Percentiles rank a stretch among this genome's conserved stretches.
Evolutionary conservation across 176 grass and related monocot genomes (phyloP).

Genomic region (Oryza glaberrima): DNA sequence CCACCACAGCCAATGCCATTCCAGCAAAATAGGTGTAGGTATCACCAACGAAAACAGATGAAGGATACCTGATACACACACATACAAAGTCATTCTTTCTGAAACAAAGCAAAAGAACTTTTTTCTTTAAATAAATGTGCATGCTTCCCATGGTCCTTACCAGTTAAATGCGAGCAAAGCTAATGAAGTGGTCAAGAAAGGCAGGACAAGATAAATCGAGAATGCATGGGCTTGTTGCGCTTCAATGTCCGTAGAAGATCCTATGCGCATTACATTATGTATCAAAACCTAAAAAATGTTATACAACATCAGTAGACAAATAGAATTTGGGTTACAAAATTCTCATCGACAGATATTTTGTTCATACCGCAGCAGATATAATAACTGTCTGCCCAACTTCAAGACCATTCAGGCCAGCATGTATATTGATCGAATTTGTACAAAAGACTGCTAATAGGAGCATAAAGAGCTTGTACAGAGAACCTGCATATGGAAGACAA

Average conservation of each 20-base stretch:
- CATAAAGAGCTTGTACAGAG: conserved; percentile 96
- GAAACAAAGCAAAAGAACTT: background rate
- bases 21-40: conserved; percentile 99
- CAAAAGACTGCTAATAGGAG: conserved; percentile 92
- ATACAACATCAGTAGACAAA: conserved; percentile 13
- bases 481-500: conserved; percentile 56
- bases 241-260: conserved; percentile 78
- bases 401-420: conserved; percentile 95
- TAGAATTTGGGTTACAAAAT: conserved; percentile 6
- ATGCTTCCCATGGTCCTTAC: conserved; percentile 52
- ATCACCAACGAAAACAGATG: conserved; percentile 98
- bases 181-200: conserved; percentile 83
- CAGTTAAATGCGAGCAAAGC: conserved; percentile 96
- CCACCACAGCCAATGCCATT: conserved; percentile 91
- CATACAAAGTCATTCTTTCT: background rate
- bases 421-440: conserved; percentile 99
- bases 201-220: conserved; percentile 92
- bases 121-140: conserved; percentile 22
- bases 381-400: conserved; percentile 96
- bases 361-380: conserved; percentile 91
- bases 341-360: conserved; percentile 6
- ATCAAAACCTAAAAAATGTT: conserved; percentile 83
- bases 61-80: conserved; percentile 75
- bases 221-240: conserved; percentile 96
- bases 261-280: conserved; percentile 99